Evolutionary conservation across 2,329 filamentous ascomycete species (phyloP).

Genomic region (Aspergillus chevalieri): DNA sequence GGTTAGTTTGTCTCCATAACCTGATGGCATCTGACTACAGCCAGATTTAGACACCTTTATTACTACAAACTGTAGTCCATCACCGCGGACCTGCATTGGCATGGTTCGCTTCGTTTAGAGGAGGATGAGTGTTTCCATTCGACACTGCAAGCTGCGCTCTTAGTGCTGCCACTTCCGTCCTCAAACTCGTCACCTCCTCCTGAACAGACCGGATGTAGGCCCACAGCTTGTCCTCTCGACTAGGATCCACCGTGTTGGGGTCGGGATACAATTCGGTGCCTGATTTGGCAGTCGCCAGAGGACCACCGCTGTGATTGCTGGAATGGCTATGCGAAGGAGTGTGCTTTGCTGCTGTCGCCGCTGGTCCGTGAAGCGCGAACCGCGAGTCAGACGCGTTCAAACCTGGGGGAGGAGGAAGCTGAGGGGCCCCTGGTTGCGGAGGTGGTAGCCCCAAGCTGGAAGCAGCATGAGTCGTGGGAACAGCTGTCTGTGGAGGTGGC

Average conservation of each 20-base stretch:
- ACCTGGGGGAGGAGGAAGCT: slow-evolving; percentile 39
- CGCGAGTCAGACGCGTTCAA: slow-evolving; percentile 39
- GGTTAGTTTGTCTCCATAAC: too few species aligned
- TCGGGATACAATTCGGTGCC: slow-evolving; percentile 21
- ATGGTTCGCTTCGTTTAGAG: slow-evolving; percentile 10
- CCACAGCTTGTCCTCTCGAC: slow-evolving; percentile 38
- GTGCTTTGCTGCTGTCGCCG: slow-evolving; percentile 30
- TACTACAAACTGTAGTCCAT: background rate
- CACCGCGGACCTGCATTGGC: slow-evolving; percentile 12
- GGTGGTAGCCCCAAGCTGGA: slow-evolving; percentile 30
- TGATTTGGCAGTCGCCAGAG: slow-evolving; percentile 17
- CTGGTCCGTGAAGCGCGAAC: slow-evolving; percentile 37
- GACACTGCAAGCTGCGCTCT: slow-evolving; percentile 34
- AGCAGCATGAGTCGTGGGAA: slow-evolving; percentile 17
- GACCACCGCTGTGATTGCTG: slow-evolving; percentile 27
- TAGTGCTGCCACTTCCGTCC: slow-evolving; percentile 36
- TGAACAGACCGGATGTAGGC: slow-evolving; percentile 39
- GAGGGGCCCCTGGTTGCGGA: slow-evolving; percentile 34
- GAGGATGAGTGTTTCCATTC: slow-evolving; percentile 16
- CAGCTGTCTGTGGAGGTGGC: slow-evolving; percentile 14
- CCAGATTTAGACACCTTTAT: too few species aligned
- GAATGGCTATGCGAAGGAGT: slow-evolving; percentile 29
- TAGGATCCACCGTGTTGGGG: slow-evolving; percentile 21
- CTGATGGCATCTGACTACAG: too few species aligned
- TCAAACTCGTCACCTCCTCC: slow-evolving; percentile 35